Evolutionary conservation across 2,329 filamentous ascomycete species (phyloP), one percentile per base, ranked within the genome.

Genomic region (Graphiopsis chlorocephala): DNA sequence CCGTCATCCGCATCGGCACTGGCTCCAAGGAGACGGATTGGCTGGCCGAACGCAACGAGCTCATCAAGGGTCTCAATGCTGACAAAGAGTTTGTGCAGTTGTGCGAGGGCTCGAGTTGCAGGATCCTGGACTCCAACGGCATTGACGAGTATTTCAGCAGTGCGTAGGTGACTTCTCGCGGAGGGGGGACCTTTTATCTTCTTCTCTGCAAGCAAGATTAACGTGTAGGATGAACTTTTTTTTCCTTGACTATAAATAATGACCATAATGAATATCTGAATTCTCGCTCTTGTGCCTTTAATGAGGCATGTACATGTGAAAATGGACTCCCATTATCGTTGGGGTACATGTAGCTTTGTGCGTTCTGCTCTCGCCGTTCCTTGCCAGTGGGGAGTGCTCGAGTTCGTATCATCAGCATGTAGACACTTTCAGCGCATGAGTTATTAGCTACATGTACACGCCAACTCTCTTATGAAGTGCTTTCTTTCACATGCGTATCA

Each of bases 11-110:
- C 26, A 66, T 84, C 8, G 76, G 74, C 25, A 70, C 75, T 65
- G 71, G 71, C 50, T 70, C 74, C 38, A 70, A 68, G 48, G 71
- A 70, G 35, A 77, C 78, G 12, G 72, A 74, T 15, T 87, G 85
- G 85, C 66, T 88, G 66, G 79, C 78, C 68, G 72, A 77, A 61
- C 78, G 83, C 61, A 87, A 86, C 72, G 61, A 67, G 50, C 68
- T 84, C 53, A 72, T 84, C n/a, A 76, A 71, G 66, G 76, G 73
- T 33, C 72, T 84, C 67, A 73, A 81, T 66, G 76, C 72, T 33
- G 73, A 72, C 4, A 79, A 74, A 67, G 72, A 75, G 25, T 76
- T 79, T 70, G 75, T 83, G 35, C 73, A 82, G 72, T 70, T 84
- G 28, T 84, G 82, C 71, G 81, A 83, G 64, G 77, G 76, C 1